A percentile compares a stretch with the other conserved stretches of the same genome.
Evolutionary conservation across 139 green algal genomes (phyloP).

Genomic region (Desmodesmus armatus): DNA sequence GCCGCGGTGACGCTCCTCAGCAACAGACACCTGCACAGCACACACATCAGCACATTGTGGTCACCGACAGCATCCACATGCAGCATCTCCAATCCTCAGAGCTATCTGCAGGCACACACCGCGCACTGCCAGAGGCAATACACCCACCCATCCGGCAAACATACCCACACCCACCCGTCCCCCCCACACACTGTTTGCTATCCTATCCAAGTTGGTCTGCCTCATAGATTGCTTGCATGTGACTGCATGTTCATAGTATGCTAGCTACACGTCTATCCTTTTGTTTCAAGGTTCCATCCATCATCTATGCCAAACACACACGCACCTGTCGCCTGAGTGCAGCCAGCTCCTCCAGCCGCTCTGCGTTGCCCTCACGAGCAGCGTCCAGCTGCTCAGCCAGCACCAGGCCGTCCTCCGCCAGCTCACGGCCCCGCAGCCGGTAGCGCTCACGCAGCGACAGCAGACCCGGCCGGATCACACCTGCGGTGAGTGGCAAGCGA

Average conservation of each 20-base stretch:
- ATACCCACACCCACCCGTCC: neutral
- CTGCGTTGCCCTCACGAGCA: conserved; percentile 57
- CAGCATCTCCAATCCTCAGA: neutral
- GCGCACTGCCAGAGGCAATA: neutral
- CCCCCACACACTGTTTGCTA: neutral
- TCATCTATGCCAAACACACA: too few species aligned
- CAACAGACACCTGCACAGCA: conserved; percentile 27
- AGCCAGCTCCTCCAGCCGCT: conserved; percentile 78
- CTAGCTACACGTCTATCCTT: too few species aligned
- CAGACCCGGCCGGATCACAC: conserved; percentile 72
- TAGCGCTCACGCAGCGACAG: conserved; percentile 75
- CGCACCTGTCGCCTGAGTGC: conserved; percentile 55
- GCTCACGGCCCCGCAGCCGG: conserved; percentile 62
- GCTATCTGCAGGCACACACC: neutral
- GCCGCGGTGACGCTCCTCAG: conserved; percentile 41
- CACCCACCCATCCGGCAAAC: neutral
- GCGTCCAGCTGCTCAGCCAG: conserved; percentile 68
- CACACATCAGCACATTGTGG: neutral
- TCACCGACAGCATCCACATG: neutral
- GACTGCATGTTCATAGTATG: too few species aligned
- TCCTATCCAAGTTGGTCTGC: too few species aligned
- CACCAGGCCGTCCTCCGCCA: conserved; percentile 73
- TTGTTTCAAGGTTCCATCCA: too few species aligned
- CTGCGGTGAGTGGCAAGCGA: too few species aligned
- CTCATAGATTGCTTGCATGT: too few species aligned